Percentiles rank a stretch among this genome's conserved stretches.
These are phyloP conservation scores for Sistotremastrum suecicum DNA, from an alignment of 768 basidiomycete species.

Conservation along the genomic window DNA sequence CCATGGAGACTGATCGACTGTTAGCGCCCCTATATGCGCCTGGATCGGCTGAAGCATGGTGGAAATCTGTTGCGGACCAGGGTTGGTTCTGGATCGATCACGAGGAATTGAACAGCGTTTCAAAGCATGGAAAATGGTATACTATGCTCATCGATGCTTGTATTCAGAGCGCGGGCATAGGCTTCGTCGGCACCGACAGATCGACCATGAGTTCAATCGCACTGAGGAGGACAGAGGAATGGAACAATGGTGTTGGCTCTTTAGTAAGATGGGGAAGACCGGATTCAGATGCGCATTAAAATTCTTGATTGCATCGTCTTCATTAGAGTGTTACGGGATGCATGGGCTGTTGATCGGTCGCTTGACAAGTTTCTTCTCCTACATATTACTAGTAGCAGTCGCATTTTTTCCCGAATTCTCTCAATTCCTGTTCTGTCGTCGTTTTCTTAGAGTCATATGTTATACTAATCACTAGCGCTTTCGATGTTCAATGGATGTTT, in stretches of 20 bases:
- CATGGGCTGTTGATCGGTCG: too few species aligned
- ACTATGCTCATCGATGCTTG: conserved; percentile 11
- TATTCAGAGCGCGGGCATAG: conserved; percentile 13
- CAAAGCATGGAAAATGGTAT: conserved; percentile 8
- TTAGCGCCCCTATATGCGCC: too few species aligned
- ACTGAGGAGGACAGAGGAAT: conserved; percentile 12
- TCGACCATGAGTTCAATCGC: conserved; percentile 15
- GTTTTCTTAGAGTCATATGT: too few species aligned
- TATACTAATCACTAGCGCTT: too few species aligned
- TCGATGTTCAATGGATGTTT: too few species aligned
- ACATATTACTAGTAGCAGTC: too few species aligned
- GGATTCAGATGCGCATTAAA: neutral
- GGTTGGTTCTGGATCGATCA: conserved; percentile 13
- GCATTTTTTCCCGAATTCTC: too few species aligned
- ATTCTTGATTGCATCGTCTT: too few species aligned
- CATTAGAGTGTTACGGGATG: too few species aligned
- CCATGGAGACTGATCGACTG: too few species aligned
- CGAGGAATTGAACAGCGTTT: conserved; percentile 6
- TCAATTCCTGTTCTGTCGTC: too few species aligned
- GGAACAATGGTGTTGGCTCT: conserved; percentile 8
- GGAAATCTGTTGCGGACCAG: conserved; percentile 5
- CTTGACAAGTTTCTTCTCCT: too few species aligned
- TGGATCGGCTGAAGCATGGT: conserved; percentile 4
- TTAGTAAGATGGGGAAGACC: neutral
- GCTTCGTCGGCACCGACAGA: conserved; percentile 15